phyloP scores from a whole-genome alignment of 2,329 filamentous ascomycete genomes.

The Laburnicola sp. region DNA sequence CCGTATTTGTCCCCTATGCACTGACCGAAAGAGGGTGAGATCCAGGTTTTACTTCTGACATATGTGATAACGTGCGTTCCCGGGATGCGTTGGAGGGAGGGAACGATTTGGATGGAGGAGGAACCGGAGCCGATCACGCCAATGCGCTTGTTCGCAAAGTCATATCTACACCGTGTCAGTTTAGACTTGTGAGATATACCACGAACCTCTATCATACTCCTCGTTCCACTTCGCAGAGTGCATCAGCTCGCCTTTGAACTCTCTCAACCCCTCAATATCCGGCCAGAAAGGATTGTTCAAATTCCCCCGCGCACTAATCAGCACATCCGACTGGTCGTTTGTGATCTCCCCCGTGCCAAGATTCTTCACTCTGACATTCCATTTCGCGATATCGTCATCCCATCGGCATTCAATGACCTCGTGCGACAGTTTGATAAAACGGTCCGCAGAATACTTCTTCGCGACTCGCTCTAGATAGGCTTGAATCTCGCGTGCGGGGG shows the following conservation, averaged over 20 bases:
- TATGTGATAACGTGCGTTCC: conserved; percentile 38
- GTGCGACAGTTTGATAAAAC: conserved; percentile 45
- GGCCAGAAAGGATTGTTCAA: conserved; percentile 34
- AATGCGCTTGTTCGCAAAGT: conserved; percentile 30
- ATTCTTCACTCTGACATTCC: conserved; percentile 13
- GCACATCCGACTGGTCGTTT: conserved; percentile 21
- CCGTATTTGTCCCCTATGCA: conserved; percentile 37
- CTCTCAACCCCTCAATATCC: background rate
- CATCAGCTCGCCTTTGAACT: background rate
- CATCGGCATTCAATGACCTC: background rate
- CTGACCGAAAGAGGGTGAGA: conserved; percentile 39
- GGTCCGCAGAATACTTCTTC: conserved; percentile 42
- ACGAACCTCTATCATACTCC: background rate
- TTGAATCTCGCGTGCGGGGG: conserved; percentile 45
- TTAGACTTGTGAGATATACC: background rate
- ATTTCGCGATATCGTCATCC: background rate
- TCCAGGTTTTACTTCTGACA: conserved; percentile 42
- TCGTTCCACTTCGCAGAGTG: conserved; percentile 1
- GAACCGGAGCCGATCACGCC: conserved; percentile 40
- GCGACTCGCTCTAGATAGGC: conserved; percentile 41
- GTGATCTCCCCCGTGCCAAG: conserved; percentile 30
- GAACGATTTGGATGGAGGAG: conserved; percentile 47
- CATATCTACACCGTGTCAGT: conserved; percentile 20
- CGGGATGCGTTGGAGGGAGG: conserved; percentile 24
- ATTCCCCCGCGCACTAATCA: conserved; percentile 39